Base-by-base conservation (phyloP, 495 filamentous ascomycete species). In the Penicilliopsis zonata region DNA sequence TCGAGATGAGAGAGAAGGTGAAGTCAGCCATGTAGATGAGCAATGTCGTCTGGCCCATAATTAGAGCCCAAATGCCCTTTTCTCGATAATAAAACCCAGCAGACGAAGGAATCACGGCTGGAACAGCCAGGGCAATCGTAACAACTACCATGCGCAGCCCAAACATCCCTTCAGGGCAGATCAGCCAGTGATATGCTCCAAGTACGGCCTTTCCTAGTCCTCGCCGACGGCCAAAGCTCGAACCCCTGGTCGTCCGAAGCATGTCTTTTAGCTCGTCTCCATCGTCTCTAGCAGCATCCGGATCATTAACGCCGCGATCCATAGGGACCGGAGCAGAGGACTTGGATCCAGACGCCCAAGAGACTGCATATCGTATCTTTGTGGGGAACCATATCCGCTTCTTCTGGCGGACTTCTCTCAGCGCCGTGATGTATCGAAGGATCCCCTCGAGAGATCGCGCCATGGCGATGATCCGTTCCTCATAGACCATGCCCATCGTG, bases 21-120 rank as follows among this genome's bases (percentile, higher is more conserved):
- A 65, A 67, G 26, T 67, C 63, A 0, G 61, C 53, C 55, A 63
- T 62, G 31, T 65, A 67, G 3, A 60, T 44, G 0, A 65, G 38
- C 3, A 67, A 24, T 0, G 50, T 50, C 1, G 61, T 65, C 33
- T 67, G 63, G 2, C 41, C 57, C 59, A 65, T 67, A 19, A 67
- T 65, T 26, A 67, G 31, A 1, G 44, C 63, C 63, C 63, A 67
- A 0, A 67, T 32, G 2, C 63, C 61, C 33, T 60, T 63, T 30
- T 65, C 52, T 4, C 59, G 51, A 23, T 57, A 67, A 31, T 51
- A 67, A 30, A 67, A 65, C 2, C 63, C 54, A 9, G 63, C 58
- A 19, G 44, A 54, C 12, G 39, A 35, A 0, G 61, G 61, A 10
- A 67, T 51, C 0, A 47, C 57, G 2, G 49, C 54, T 3, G 58